Conservation (phyloP, 495 filamentous ascomycete genomes). For the Hypomontagnella monticulosa region DNA sequence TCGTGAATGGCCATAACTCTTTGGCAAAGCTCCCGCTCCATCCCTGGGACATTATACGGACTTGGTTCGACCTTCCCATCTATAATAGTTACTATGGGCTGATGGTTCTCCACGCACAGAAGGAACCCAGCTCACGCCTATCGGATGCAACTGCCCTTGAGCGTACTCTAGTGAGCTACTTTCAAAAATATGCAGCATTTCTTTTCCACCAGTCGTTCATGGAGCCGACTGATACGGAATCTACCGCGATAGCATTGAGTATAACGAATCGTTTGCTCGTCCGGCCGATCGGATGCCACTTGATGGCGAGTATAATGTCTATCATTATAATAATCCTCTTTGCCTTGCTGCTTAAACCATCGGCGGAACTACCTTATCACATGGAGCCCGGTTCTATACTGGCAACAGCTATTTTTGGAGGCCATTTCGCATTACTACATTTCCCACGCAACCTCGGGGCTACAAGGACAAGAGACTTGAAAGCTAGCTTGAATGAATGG, state of each 20-base stretch:
- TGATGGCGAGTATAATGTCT: constrained; percentile 5
- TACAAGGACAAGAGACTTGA: neutral
- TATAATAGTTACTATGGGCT: too few relatives aligned
- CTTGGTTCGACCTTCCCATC: too few relatives aligned
- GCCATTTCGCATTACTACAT: neutral
- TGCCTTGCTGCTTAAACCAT: neutral
- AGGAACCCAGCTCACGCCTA: too few relatives aligned
- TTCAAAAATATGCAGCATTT: constrained; percentile 4
- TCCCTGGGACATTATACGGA: constrained; percentile 37
- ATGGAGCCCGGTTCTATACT: constrained; percentile 9
- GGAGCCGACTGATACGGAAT: neutral
- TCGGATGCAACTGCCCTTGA: neutral
- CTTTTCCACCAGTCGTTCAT: neutral
- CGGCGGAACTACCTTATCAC: neutral
- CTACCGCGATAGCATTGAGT: neutral
- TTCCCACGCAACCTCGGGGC: constrained; percentile 1
- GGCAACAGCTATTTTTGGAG: constrained; percentile 1
- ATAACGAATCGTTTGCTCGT: constrained; percentile 7
- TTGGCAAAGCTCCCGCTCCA: constrained; percentile 26
- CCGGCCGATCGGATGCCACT: neutral
- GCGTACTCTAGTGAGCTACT: neutral
- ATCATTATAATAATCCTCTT: constrained; percentile 2
- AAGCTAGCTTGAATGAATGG: neutral
- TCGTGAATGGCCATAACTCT: neutral
- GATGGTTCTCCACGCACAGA: too few relatives aligned